Evolutionary conservation across 2,329 filamentous ascomycete species (phyloP).

Genomic region (Trichoderma sp.): DNA sequence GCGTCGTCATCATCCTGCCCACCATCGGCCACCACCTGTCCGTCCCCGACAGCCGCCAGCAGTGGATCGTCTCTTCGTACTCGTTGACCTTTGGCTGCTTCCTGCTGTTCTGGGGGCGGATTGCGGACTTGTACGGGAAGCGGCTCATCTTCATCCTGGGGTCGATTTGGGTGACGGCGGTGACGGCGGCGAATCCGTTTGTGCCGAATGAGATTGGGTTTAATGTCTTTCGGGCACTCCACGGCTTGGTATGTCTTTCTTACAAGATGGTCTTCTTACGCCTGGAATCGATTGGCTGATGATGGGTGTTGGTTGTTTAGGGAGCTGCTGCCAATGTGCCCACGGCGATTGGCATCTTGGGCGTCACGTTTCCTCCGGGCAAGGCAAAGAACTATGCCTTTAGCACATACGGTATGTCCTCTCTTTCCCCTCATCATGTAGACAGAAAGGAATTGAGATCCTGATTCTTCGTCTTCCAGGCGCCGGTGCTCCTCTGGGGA

Average conservation of each 20-base stretch:
- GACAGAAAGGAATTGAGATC: not conserved
- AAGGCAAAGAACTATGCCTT: conserved; percentile 73
- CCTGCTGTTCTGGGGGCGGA: conserved; percentile 66
- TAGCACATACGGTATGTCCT: conserved; percentile 56
- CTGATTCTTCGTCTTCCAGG: conserved; percentile 40
- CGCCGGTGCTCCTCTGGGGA: conserved; percentile 66
- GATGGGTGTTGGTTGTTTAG: conserved; percentile 18
- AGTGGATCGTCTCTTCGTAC: conserved; percentile 70
- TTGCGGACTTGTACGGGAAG: conserved; percentile 69
- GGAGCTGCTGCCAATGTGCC: conserved; percentile 71
- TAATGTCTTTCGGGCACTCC: conserved; percentile 65
- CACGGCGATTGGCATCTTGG: conserved; percentile 70
- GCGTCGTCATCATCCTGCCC: conserved; percentile 64
- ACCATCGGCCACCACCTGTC: conserved; percentile 59
- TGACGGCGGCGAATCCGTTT: conserved; percentile 64
- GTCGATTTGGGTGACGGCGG: conserved; percentile 63
- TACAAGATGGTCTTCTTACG: not conserved
- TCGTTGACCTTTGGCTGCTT: conserved; percentile 69
- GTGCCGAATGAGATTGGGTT: conserved; percentile 68
- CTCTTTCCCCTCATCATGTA: not conserved
- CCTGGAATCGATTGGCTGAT: no score
- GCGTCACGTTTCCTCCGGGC: conserved; percentile 66
- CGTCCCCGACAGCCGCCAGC: conserved; percentile 61
- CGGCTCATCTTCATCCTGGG: conserved; percentile 66
- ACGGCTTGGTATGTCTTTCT: conserved; percentile 54